A percentile compares a stretch with the other conserved stretches of the same genome.
Conservation (phyloP, 148 eudicot genomes). For the Silene uniflora region DNA sequence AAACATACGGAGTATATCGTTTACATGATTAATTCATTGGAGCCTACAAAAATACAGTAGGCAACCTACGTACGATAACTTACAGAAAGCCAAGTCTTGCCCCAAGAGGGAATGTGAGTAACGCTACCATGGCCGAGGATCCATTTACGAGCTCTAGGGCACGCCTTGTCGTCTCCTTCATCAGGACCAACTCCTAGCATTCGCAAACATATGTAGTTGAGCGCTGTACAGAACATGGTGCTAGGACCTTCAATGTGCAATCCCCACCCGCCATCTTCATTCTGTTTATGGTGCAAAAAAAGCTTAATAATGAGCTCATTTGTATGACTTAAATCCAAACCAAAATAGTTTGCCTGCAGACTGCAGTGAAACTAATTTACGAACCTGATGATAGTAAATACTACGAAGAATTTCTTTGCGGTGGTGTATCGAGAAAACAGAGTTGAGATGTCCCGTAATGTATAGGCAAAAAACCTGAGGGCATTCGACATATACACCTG, state of each 20-base stretch:
- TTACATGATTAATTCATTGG: too few relatives aligned
- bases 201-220: constrained; percentile 42
- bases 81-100: constrained; percentile 46
- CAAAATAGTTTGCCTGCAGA: too few relatives aligned
- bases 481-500: not conserved
- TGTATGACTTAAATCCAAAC: not conserved
- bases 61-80: not conserved
- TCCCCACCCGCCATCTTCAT: constrained; percentile 62
- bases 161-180: constrained; percentile 28
- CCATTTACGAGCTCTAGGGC: constrained; percentile 44
- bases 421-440: constrained; percentile 21
- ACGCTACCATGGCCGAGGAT: constrained; percentile 48
- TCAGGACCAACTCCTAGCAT: constrained; percentile 40
- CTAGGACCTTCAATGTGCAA: constrained; percentile 50
- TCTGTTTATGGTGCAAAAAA: constrained; percentile 15
- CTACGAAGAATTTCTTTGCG: constrained; percentile 25
- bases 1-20: not conserved
- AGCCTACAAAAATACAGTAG: too few relatives aligned
- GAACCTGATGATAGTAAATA: constrained; percentile 31
- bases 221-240: constrained; percentile 42
- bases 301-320: too few relatives aligned
- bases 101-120: constrained; percentile 50
- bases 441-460: constrained; percentile 28
- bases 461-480: constrained; percentile 25
- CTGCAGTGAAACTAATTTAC: not conserved